Evolutionary conservation across 305 asterid genomes (phyloP), one percentile per base, ranked within the genome.

Genomic region (Rubia peregrina): DNA sequence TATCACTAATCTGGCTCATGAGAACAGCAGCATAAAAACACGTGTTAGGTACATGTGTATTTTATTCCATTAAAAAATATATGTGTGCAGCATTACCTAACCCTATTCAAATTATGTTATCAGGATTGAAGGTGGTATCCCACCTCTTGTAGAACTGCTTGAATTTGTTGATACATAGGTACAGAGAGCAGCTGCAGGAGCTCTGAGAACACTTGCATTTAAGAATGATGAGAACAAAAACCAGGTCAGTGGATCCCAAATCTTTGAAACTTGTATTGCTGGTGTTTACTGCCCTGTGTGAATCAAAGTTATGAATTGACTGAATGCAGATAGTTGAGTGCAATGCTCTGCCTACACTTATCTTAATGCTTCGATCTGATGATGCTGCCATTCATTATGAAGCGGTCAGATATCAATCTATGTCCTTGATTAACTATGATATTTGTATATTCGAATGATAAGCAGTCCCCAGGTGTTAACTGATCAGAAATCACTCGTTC

Each of bases 151-250:
- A 74, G 98, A 92, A 73, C 80, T 92, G 87, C 97, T 92, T 51
- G 90, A 84, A 70, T 92, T 88, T 75, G 74, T 86, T 66, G 97
- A 92, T 81, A 72, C 97, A 19, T 90, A 90, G 88, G 98, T 92
- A 78, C 98, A 92, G 81, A 87, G 98, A 82, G 97, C 97, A 75
- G 97, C 93, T 19, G 98, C 97, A 40, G 97, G 98, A 76, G 97
- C 98, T 72, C 81, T 92, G 70, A 85, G 97, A 46, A 92, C 98
- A 40, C 95, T 92, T 73, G 98, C 98, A 65, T 92, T 90, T 78
- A 92, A 92, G 76, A 92, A 92, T 70, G 98, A 92, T 60, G 98
- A 90, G 77, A 92, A 92, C 79, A 92, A 92, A 80, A 92, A 88
- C 79, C 97, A 89, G 94, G 98, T 89, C 59, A 7, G 46, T 75